These are phyloP conservation scores for Boletus sp. DNA, from an alignment of 768 basidiomycete genomes.

Conservation along the genomic window DNA sequence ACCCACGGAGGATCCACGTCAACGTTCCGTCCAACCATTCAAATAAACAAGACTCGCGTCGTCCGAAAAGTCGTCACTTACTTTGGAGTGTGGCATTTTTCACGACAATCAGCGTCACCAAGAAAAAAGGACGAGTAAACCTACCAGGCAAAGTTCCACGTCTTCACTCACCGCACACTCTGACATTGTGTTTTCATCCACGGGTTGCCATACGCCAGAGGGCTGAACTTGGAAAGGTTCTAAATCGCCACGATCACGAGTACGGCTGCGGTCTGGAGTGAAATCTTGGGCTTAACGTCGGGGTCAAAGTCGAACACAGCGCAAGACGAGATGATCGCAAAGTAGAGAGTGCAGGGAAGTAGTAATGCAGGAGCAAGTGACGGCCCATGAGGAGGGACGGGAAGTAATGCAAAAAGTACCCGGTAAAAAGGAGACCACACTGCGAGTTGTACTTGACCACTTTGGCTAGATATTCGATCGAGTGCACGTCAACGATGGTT, in stretches of 20 bases:
- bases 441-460: slow-evolving; percentile 89
- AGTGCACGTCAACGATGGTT: background rate
- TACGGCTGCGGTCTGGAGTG: slow-evolving; percentile 78
- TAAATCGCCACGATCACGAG: slow-evolving; percentile 70
- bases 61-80: slow-evolving; percentile 64
- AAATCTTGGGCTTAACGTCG: slow-evolving; percentile 69
- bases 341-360: slow-evolving; percentile 96
- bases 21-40: background rate
- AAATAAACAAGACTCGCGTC: slow-evolving; percentile 44
- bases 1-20: background rate
- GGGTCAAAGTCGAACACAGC: slow-evolving; percentile 84
- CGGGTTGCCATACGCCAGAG: slow-evolving; percentile 75
- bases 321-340: slow-evolving; percentile 76
- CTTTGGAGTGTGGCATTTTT: slow-evolving; percentile 29
- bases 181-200: slow-evolving; percentile 86
- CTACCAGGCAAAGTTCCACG: slow-evolving; percentile 95
- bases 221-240: slow-evolving; percentile 76
- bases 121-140: slow-evolving; percentile 14
- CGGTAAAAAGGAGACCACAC: slow-evolving; percentile 87
- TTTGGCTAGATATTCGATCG: slow-evolving; percentile 50
- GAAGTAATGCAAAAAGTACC: slow-evolving; percentile 91
- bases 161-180: slow-evolving; percentile 79
- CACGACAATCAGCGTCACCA: background rate
- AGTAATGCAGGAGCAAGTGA: slow-evolving; percentile 97
- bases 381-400: slow-evolving; percentile 98